phyloP scores from a whole-genome alignment of 108 stramenopile genomes.

The Nitzschia putrida region DNA sequence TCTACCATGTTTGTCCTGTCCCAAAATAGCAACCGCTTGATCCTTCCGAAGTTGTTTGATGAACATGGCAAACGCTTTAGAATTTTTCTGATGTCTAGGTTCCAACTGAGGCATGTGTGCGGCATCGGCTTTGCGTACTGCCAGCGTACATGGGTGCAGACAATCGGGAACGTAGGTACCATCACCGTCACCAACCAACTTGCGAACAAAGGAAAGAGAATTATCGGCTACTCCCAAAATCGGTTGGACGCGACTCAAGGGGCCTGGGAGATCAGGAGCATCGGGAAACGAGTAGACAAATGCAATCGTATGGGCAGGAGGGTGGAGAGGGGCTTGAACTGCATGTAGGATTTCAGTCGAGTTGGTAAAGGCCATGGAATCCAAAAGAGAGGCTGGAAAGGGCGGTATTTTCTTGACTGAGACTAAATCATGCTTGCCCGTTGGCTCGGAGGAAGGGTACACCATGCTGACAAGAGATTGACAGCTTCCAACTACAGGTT shows the following conservation, averaged over 20 bases:
- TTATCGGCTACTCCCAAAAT: slow-evolving; percentile 51
- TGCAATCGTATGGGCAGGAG: slow-evolving; percentile 1
- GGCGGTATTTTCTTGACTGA: slow-evolving; percentile 4
- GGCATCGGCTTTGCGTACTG: slow-evolving; percentile 54
- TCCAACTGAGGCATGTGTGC: slow-evolving; percentile 33
- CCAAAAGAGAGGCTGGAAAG: neutral
- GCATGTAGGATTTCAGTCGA: slow-evolving; percentile 28
- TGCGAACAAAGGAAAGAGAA: slow-evolving; percentile 34
- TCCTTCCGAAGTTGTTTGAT: slow-evolving; percentile 41
- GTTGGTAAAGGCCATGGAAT: slow-evolving; percentile 14
- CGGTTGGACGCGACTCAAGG: slow-evolving; percentile 48
- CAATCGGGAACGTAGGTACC: slow-evolving; percentile 22
- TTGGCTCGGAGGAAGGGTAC: slow-evolving; percentile 31
- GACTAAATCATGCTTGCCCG: slow-evolving; percentile 39
- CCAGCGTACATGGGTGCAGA: slow-evolving; percentile 53
- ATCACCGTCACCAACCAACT: slow-evolving; percentile 9
- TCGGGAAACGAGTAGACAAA: slow-evolving; percentile 70
- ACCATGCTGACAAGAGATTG: slow-evolving; percentile 3
- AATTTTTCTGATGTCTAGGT: slow-evolving; percentile 53
- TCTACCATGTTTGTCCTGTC: slow-evolving; percentile 61
- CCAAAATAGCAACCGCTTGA: slow-evolving; percentile 56
- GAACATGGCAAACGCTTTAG: slow-evolving; percentile 53
- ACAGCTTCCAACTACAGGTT: no score
- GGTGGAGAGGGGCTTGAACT: slow-evolving; percentile 12
- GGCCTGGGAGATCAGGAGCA: slow-evolving; percentile 59